Conservation (phyloP, 192 early-diverging fungal genomes). For the Umbelopsis sp. region DNA sequence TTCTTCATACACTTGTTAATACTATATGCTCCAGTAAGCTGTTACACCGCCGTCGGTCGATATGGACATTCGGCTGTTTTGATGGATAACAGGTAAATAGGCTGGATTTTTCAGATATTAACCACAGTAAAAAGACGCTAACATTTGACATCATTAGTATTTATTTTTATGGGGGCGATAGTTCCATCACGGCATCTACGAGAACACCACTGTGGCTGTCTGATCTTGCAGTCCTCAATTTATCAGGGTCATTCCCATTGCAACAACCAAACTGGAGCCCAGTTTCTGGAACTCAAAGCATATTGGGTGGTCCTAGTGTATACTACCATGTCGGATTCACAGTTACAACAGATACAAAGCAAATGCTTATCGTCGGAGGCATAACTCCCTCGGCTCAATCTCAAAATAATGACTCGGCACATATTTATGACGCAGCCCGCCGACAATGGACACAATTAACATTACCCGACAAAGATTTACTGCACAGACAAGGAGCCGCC, state of each 20-base stretch:
- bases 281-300: conserved; percentile 28
- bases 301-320: conserved; percentile 27
- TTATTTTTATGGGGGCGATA: conserved; percentile 38
- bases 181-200: conserved; percentile 19
- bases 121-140: background rate
- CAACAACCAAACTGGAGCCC: conserved; percentile 29
- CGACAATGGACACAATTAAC: conserved; percentile 30
- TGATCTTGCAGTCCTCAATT: conserved; percentile 29
- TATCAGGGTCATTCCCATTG: conserved; percentile 15
- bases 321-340: conserved; percentile 32
- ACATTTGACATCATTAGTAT: conserved; percentile 22
- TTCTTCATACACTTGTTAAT: background rate
- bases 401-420: conserved; percentile 11
- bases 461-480: conserved; percentile 19
- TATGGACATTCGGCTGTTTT: conserved; percentile 29
- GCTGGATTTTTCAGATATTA: background rate
- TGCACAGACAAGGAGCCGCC: conserved; percentile 30
- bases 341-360: background rate
- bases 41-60: conserved; percentile 21
- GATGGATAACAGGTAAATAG: conserved; percentile 23
- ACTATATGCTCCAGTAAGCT: background rate
- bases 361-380: conserved; percentile 33
- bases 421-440: conserved; percentile 24
- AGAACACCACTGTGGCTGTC: conserved; percentile 33
- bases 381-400: conserved; percentile 4